phyloP scores from a whole-genome alignment of 2,329 filamentous ascomycete genomes.

The Thermothelomyces thermophilus region DNA sequence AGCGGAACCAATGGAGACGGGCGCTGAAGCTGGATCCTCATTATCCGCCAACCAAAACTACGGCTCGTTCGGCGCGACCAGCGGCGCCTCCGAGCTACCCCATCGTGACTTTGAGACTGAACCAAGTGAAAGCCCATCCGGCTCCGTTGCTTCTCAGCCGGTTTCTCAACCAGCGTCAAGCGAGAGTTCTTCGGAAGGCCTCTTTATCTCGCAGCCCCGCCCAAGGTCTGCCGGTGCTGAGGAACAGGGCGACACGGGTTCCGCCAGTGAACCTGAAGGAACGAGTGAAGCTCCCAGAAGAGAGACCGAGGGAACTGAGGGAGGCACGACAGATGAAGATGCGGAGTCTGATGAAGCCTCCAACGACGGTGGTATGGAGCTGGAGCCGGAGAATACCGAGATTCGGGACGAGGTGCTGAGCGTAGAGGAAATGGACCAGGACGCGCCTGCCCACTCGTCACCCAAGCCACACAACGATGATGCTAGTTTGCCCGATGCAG shows the following conservation, averaged over 20 bases:
- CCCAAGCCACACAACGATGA: neutral
- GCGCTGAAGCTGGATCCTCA: neutral
- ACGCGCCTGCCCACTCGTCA: neutral
- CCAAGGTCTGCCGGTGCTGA: neutral
- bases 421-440: neutral
- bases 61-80: neutral
- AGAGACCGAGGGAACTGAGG: neutral
- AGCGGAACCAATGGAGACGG: neutral
- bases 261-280: neutral
- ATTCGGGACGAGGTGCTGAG: neutral
- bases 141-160: neutral
- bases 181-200: slow-evolving; percentile 13
- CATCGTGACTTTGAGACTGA: neutral
- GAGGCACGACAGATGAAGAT: neutral
- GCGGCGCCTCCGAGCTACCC: neutral
- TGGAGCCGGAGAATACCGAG: neutral
- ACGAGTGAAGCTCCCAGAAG: neutral
- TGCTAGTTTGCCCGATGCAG: slow-evolving; percentile 8
- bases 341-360: neutral
- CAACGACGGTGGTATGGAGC: neutral
- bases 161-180: slow-evolving; percentile 2
- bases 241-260: neutral
- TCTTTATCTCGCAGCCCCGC: slow-evolving; percentile 6
- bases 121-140: slow-evolving; percentile 4
- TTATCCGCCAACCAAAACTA: neutral